Evolutionary conservation across 257 asterid species (phyloP).

Genomic region (Solanum medicagineum): DNA sequence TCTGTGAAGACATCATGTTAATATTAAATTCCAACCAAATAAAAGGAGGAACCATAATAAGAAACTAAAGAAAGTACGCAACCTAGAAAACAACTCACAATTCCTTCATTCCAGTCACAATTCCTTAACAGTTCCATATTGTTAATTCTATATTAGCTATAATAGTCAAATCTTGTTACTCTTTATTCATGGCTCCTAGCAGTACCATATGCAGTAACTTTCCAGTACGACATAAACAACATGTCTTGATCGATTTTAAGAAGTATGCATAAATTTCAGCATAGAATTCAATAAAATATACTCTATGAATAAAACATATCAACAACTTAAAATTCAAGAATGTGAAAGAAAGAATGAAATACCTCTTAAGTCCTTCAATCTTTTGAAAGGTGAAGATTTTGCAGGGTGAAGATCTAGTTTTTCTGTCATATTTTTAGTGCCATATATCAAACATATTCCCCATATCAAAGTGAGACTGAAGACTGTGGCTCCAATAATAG

Average conservation of each 20-base stretch:
- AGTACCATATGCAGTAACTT: no score
- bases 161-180: no score
- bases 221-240: no score
- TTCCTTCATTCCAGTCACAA: background rate
- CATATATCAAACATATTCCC: constrained; percentile 28
- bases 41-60: no score
- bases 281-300: background rate
- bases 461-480: constrained; percentile 26
- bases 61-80: background rate
- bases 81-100: background rate
- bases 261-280: background rate
- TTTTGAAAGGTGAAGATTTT: background rate
- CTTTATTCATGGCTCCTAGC: no score
- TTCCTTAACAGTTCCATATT: no score
- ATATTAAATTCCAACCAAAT: background rate
- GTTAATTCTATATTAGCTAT: no score
- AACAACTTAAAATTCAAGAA: background rate
- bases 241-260: no score
- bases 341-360: background rate
- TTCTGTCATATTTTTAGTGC: constrained; percentile 6
- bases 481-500: constrained; percentile 24
- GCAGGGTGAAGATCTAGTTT: background rate
- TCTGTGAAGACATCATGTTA: background rate
- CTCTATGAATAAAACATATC: background rate
- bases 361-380: background rate